Base-by-base conservation (phyloP, 371 early-diverging fungal species). In the Blastocladiella emersonii region DNA sequence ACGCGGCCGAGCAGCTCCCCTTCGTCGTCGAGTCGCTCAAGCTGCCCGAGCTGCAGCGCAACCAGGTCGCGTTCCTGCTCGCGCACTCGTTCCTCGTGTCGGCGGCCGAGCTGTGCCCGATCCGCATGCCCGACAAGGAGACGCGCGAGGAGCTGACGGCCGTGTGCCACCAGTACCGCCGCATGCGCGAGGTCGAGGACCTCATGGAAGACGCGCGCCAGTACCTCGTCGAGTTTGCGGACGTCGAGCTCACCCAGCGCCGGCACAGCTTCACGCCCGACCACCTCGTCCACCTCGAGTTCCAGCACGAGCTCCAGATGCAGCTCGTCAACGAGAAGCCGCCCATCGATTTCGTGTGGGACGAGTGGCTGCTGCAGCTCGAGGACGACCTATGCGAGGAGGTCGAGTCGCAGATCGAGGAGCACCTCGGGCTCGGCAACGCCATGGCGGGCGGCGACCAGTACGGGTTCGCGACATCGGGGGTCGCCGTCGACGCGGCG, bases 51-150 rank as follows among this genome's bases (percentile, higher is more conserved):
- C 12, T 51, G 10, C 53, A 25, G 32, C 53, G 53, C 53, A 27
- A 30, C 15, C 53, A 51, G 27, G 17, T 51, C 8, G 53, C 53
- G 0, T 51, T 30, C 15, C 19, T 51, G 32, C 53, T 51, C 6
- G 53, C 53, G 53, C 53, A 51, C 53, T 51, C 53, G 53, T 51
- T 51, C 19, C 53, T 51, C 15, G 30, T 51, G 53, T 51, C 53
- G 53, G 53, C 53, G 53, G 7, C 30, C 30, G 53, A 51, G 30
- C 8, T 51, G 27, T 51, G 53, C 8, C 53, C 53, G 30, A 10
- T 51, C 15, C 30, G 30, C 30, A 12, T 51, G 53, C 53, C 53
- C 34, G 32, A 51, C 53, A 51, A 51, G 53, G 53, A 51, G 25
- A 30, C 30, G 53, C 53, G 53, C 53, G 53, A 51, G 17, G 53